phyloP scores from a whole-genome alignment of 495 filamentous ascomycete genomes.

The Talaromyces ruber region DNA sequence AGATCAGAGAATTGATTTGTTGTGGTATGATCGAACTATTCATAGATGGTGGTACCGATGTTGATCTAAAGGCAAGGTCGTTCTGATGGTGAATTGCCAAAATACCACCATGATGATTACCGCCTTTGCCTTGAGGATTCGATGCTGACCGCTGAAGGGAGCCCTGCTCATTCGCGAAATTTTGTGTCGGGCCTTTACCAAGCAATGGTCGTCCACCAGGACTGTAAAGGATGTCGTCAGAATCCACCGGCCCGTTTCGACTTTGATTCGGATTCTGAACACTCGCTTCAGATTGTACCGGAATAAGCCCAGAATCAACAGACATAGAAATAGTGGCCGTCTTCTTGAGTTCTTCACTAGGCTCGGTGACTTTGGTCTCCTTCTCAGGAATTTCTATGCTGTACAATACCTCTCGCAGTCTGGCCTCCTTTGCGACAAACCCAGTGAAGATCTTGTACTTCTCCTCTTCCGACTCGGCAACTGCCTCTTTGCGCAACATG shows the following conservation, averaged over 20 bases:
- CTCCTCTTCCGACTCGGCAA: conserved; percentile 40
- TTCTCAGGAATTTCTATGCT: conserved; percentile 29
- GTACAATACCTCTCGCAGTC: conserved; percentile 44
- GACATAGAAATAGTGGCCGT: background rate
- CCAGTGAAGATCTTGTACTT: conserved; percentile 43
- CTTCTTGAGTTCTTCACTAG: background rate
- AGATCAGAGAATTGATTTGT: conserved; percentile 16
- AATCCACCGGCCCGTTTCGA: conserved; percentile 13
- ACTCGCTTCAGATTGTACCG: conserved; percentile 4
- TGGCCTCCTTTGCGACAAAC: conserved; percentile 42
- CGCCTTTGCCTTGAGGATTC: conserved; percentile 12
- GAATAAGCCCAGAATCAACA: conserved; percentile 10
- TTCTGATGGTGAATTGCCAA: conserved; percentile 8
- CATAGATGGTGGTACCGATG: conserved; percentile 19
- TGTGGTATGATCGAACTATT: conserved; percentile 14
- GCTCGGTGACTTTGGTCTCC: conserved; percentile 6
- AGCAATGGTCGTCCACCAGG: conserved; percentile 41
- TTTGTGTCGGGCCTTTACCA: background rate
- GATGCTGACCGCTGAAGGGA: conserved; percentile 13
- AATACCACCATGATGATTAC: background rate
- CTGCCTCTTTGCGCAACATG: conserved; percentile 45
- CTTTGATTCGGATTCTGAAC: background rate
- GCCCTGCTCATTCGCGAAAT: background rate
- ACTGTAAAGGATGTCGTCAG: conserved; percentile 31
- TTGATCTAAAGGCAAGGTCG: conserved; percentile 12